These are phyloP conservation scores for Blastocystis sp. DNA, from an alignment of 352 stramenopile species.

Conservation along the genomic window DNA sequence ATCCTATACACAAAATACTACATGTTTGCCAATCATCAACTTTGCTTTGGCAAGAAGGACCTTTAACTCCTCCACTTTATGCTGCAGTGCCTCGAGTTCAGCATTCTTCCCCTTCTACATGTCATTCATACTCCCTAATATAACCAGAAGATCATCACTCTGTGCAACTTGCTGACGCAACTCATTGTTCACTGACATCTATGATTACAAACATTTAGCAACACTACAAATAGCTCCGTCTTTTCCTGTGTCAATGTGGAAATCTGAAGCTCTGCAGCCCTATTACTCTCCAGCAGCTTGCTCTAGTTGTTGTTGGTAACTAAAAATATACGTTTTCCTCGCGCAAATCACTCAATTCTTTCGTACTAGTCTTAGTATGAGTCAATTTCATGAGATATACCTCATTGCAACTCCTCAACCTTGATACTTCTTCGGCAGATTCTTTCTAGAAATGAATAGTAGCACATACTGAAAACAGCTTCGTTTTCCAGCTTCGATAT, in stretches of 20 bases:
- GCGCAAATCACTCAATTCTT: neutral
- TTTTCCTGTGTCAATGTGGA: neutral
- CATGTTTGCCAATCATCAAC: neutral
- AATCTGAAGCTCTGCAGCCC: neutral
- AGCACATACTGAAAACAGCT: neutral
- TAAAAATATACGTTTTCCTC: neutral
- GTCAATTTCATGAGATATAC: neutral
- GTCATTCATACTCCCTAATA: neutral
- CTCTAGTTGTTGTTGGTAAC: neutral
- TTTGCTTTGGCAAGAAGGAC: neutral
- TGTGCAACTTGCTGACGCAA: neutral
- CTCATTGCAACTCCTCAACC: neutral
- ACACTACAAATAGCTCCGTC: neutral
- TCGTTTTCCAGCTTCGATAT: neutral
- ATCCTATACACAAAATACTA: neutral
- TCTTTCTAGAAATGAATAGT: neutral
- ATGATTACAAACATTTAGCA: neutral
- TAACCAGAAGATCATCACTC: neutral
- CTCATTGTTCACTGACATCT: neutral
- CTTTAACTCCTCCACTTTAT: conserved; percentile 17
- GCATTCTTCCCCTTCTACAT: neutral
- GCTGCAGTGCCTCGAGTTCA: neutral
- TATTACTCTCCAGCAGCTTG: neutral
- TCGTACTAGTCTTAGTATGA: neutral
- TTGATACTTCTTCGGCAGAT: neutral